These are phyloP conservation scores for Alternaria ventricosa DNA, from an alignment of 2,329 filamentous ascomycete species.

Conservation along the genomic window DNA sequence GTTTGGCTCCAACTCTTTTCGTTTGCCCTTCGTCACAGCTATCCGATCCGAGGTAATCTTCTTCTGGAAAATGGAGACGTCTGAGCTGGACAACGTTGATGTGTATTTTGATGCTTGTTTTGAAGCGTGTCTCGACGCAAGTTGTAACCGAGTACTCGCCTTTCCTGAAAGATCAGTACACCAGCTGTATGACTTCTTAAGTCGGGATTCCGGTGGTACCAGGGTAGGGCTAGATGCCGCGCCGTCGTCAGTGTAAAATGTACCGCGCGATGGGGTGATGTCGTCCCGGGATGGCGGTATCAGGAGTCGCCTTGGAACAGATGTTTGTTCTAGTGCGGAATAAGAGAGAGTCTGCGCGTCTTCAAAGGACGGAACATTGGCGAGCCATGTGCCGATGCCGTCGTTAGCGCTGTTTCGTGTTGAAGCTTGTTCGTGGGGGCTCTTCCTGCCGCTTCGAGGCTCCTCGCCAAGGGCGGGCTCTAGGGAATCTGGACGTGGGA, in stretches of 20 bases:
- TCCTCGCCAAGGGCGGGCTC: slow-evolving; percentile 29
- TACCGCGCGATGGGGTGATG: slow-evolving; percentile 29
- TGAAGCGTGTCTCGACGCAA: slow-evolving; percentile 7
- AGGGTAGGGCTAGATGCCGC: slow-evolving; percentile 29
- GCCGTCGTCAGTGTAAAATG: slow-evolving; percentile 41
- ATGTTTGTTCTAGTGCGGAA: slow-evolving; percentile 9
- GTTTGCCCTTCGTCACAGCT: slow-evolving; percentile 34
- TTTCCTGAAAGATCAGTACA: slow-evolving; percentile 28
- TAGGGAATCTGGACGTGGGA: slow-evolving; percentile 30
- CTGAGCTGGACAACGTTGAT: slow-evolving; percentile 31
- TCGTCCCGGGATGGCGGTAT: slow-evolving; percentile 18
- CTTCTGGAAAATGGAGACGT: slow-evolving; percentile 36
- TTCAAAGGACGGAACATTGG: slow-evolving; percentile 33
- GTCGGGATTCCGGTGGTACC: slow-evolving; percentile 21
- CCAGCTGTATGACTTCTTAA: slow-evolving; percentile 32
- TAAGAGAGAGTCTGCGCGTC: slow-evolving; percentile 25
- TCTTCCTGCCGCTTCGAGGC: slow-evolving; percentile 26
- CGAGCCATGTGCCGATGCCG: slow-evolving; percentile 40
- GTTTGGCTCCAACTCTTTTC: slow-evolving; percentile 31
- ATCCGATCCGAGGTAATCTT: slow-evolving; percentile 38
- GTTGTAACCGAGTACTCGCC: slow-evolving; percentile 10
- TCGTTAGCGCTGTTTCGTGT: slow-evolving; percentile 15
- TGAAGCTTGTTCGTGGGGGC: slow-evolving; percentile 17
- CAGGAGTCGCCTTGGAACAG: slow-evolving; percentile 5
- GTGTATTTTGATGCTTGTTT: slow-evolving; percentile 21